These are phyloP conservation scores for Boletales sp. DNA, from an alignment of 768 basidiomycete genomes.

Conservation along the genomic window DNA sequence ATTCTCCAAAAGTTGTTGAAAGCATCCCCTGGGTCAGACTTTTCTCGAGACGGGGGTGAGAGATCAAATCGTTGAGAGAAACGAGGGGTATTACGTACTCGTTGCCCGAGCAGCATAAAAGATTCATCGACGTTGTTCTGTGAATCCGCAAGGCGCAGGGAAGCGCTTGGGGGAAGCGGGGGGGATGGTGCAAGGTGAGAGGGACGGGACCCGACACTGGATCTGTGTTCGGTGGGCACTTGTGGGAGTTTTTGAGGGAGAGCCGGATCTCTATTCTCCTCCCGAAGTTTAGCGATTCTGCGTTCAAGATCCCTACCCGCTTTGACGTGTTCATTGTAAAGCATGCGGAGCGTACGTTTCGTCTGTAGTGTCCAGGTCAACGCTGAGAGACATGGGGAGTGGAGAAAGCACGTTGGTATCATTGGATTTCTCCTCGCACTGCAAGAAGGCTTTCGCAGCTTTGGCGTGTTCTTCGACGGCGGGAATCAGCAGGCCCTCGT, in stretches of 20 bases:
- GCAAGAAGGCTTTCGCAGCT: conserved; percentile 72
- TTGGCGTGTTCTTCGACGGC: conserved; percentile 72
- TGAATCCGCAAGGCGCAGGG: conserved; percentile 42
- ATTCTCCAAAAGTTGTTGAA: conserved; percentile 90
- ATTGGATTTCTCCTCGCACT: conserved; percentile 67
- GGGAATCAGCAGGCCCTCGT: conserved; percentile 64
- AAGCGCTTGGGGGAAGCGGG: conserved; percentile 42
- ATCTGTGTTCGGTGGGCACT: conserved; percentile 20
- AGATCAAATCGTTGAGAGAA: background rate
- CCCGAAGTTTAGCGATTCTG: conserved; percentile 64
- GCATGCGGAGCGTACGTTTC: conserved; percentile 70
- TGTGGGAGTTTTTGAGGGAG: conserved; percentile 55
- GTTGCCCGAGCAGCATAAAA: conserved; percentile 83
- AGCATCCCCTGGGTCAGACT: conserved; percentile 82
- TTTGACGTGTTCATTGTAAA: conserved; percentile 72
- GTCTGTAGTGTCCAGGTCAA: conserved; percentile 43
- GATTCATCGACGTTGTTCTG: conserved; percentile 77
- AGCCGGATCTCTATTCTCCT: conserved; percentile 75
- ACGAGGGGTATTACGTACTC: conserved; percentile 38
- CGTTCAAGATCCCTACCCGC: conserved; percentile 69
- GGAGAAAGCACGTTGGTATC: conserved; percentile 61
- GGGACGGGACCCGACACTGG: conserved; percentile 11
- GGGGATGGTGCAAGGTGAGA: conserved; percentile 39
- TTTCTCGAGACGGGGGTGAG: conserved; percentile 1
- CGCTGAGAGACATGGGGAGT: conserved; percentile 2